Evolutionary conservation across 805 yeast species (phyloP).

Genomic region (Saccharomycopsis selenospora): DNA sequence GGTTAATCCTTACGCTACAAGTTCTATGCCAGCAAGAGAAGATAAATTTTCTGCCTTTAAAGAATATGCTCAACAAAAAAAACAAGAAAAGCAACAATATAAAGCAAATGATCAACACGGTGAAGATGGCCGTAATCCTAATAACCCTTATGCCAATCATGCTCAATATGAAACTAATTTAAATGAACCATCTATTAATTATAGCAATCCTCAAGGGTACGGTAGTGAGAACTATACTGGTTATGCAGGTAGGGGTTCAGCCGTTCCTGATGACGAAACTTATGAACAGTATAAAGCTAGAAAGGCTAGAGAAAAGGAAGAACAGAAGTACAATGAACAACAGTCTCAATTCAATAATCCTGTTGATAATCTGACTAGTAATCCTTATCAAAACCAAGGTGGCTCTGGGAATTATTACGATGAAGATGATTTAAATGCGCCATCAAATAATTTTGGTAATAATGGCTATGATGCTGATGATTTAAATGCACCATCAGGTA

Average conservation of each 20-base stretch:
- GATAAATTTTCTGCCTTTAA: not conserved
- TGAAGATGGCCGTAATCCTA: too few species aligned
- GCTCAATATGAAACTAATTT: not conserved
- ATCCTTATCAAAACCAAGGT: not conserved
- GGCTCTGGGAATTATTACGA: constrained; percentile 2
- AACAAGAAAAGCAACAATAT: not conserved
- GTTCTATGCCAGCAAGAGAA: not conserved
- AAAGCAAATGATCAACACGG: not conserved
- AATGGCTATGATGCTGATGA: constrained; percentile 25
- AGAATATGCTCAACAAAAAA: constrained; percentile 1
- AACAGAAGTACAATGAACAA: not conserved
- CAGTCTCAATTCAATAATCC: not conserved
- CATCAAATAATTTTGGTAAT: constrained; percentile 7
- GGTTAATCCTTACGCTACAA: constrained; percentile 1
- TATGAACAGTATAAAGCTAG: constrained; percentile 17
- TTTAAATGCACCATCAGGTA: constrained; percentile 26
- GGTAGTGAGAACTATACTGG: not conserved
- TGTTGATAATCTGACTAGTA: not conserved
- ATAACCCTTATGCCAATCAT: constrained; percentile 1
- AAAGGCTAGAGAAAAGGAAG: constrained; percentile 8
- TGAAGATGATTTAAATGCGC: constrained; percentile 29
- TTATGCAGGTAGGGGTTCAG: not conserved
- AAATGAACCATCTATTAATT: not conserved
- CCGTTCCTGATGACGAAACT: constrained; percentile 12
- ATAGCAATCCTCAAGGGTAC: not conserved